Evolutionary conservation across 371 early-diverging fungal species (phyloP).

Genomic region (Quaeritorhiza haematococci): DNA sequence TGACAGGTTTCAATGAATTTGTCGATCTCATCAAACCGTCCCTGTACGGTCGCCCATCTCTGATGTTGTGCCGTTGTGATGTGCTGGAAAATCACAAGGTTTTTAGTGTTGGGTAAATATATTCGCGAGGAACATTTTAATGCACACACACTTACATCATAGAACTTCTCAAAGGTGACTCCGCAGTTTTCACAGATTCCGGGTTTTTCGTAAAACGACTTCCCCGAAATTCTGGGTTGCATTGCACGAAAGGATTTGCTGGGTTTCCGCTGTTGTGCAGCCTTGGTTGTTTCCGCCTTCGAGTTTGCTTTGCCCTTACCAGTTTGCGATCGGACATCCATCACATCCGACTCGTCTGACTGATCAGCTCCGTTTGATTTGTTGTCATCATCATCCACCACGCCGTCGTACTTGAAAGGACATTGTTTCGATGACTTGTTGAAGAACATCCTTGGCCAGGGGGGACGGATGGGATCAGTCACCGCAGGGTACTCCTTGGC

Average conservation of each 20-base stretch:
- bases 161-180: constrained; percentile 40
- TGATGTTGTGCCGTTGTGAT: constrained; percentile 6
- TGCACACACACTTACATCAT: constrained; percentile 7
- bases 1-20: neutral
- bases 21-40: constrained; percentile 17
- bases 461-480: constrained; percentile 1
- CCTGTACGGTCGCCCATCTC: constrained; percentile 10
- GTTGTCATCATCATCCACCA: neutral
- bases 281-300: neutral
- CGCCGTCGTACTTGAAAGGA: constrained; percentile 10
- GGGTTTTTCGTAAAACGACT: constrained; percentile 24
- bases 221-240: constrained; percentile 9
- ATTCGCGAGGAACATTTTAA: neutral
- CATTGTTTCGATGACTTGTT: constrained; percentile 7
- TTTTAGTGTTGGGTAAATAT: neutral
- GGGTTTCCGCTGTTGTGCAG: neutral
- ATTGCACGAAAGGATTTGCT: too few species aligned
- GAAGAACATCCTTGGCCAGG: constrained; percentile 23
- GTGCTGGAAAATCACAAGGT: constrained; percentile 10
- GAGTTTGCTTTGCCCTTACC: neutral
- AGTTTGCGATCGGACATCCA: neutral
- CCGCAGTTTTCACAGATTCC: constrained; percentile 55
- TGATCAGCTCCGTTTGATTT: too few species aligned
- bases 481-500: constrained; percentile 16
- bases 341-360: too few species aligned